Conservation (phyloP, 208 protist species). For the Trypanosoma boissoni region DNA sequence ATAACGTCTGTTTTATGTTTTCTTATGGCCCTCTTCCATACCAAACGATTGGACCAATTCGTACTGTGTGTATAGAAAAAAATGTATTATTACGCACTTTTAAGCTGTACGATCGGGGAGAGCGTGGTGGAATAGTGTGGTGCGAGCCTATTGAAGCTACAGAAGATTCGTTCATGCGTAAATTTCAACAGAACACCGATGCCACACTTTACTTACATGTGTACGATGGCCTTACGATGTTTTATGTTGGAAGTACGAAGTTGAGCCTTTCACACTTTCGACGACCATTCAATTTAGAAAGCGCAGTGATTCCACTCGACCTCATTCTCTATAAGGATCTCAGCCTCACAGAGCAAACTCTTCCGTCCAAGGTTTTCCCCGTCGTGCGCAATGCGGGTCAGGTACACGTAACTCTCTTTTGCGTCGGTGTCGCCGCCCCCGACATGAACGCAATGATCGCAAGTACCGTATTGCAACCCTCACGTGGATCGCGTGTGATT, state of each 20-base stretch:
- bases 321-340: constrained; percentile 70
- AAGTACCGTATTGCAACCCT: constrained; percentile 15
- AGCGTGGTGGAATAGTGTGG: constrained; percentile 72
- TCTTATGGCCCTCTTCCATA: constrained; percentile 81
- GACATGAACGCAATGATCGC: neutral
- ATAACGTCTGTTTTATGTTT: constrained; percentile 77
- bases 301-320: constrained; percentile 58
- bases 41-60: constrained; percentile 73
- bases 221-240: constrained; percentile 88
- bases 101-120: constrained; percentile 50
- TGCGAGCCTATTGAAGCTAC: constrained; percentile 67
- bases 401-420: constrained; percentile 85
- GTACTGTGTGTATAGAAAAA: constrained; percentile 49
- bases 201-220: constrained; percentile 74
- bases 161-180: constrained; percentile 43
- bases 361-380: constrained; percentile 71
- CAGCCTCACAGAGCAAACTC: constrained; percentile 58
- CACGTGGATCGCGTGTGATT: constrained; percentile 43
- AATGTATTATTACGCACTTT: constrained; percentile 32
- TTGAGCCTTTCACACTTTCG: constrained; percentile 67
- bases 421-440: constrained; percentile 37
- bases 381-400: constrained; percentile 71
- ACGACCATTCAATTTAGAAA: constrained; percentile 62
- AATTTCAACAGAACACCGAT: constrained; percentile 50
- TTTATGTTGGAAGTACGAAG: constrained; percentile 71